Percentiles rank a stretch among this genome's conserved stretches.
Conservation (phyloP, 2,329 filamentous ascomycete species). For the Colletotrichum sp. region DNA sequence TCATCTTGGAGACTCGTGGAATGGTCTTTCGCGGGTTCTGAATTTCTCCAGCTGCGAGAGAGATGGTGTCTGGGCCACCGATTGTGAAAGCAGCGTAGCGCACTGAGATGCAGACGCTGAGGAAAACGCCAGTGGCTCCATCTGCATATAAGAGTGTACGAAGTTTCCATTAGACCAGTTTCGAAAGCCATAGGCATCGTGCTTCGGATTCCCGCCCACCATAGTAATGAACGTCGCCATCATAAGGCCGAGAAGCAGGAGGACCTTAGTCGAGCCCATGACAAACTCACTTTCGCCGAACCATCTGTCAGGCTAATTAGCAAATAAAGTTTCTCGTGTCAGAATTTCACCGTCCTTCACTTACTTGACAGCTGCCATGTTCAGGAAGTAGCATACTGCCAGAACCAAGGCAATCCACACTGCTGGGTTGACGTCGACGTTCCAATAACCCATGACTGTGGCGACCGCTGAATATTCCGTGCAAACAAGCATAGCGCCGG, state of each 20-base stretch:
- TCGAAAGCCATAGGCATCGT: conserved; percentile 68
- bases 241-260: conserved; percentile 59
- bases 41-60: conserved; percentile 61
- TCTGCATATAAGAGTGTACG: conserved; percentile 37
- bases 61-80: conserved; percentile 70
- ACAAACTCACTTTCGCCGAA: conserved; percentile 54
- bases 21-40: conserved; percentile 69
- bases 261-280: conserved; percentile 60
- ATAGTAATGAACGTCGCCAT: conserved; percentile 71
- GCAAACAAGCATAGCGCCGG: conserved; percentile 49
- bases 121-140: conserved; percentile 64
- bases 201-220: conserved; percentile 69
- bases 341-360: neutral
- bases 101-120: conserved; percentile 60
- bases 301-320: neutral
- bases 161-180: conserved; percentile 47
- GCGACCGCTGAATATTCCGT: conserved; percentile 49
- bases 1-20: conserved; percentile 72
- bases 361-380: conserved; percentile 49
- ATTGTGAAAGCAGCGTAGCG: conserved; percentile 74
- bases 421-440: conserved; percentile 44
- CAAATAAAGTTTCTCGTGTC: neutral
- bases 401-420: conserved; percentile 55
- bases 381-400: conserved; percentile 49
- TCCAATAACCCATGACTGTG: conserved; percentile 51